A percentile compares a stretch with the other conserved stretches of the same genome.
Conservation (phyloP, 2,329 filamentous ascomycete genomes). For the Capronia epimyces region DNA sequence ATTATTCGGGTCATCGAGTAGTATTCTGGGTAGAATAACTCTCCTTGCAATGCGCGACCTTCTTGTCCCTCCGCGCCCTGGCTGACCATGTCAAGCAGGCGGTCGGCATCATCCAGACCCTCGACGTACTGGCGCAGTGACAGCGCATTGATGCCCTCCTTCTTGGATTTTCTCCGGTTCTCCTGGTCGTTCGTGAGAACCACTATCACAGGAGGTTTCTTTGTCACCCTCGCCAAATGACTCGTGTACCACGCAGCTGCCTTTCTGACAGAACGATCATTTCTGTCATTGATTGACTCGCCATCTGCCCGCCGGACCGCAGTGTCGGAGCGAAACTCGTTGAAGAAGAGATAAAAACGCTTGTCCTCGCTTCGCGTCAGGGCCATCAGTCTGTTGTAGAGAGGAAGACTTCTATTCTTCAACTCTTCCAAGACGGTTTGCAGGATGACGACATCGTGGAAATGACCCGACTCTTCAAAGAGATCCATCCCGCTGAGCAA, state of each 20-base stretch:
- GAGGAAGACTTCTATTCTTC: conserved; percentile 82
- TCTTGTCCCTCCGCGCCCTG: conserved; percentile 66
- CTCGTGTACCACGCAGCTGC: conserved; percentile 86
- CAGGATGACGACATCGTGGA: conserved; percentile 93
- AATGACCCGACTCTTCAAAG: conserved; percentile 84
- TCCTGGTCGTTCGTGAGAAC: conserved; percentile 93
- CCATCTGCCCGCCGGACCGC: conserved; percentile 68
- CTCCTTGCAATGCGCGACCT: conserved; percentile 57
- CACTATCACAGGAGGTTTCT: conserved; percentile 67
- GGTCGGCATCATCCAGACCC: conserved; percentile 74
- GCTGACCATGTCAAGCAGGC: conserved; percentile 87
- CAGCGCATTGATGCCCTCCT: conserved; percentile 64
- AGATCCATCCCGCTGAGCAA: conserved; percentile 94
- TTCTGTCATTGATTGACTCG: conserved; percentile 92
- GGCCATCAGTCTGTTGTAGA: conserved; percentile 88
- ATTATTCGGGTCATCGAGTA: conserved; percentile 85
- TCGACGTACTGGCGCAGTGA: conserved; percentile 74
- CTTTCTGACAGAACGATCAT: conserved; percentile 81
- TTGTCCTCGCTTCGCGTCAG: conserved; percentile 95
- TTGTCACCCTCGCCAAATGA: conserved; percentile 61
- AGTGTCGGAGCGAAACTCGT: conserved; percentile 92
- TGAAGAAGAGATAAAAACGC: conserved; percentile 98
- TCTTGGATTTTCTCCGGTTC: conserved; percentile 74
- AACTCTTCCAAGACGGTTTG: conserved; percentile 96
- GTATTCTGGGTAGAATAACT: conserved; percentile 84